Evolutionary conservation across 768 basidiomycete species (phyloP), one percentile per base, ranked within the genome.

Genomic region (Psilocybe cubensis): DNA sequence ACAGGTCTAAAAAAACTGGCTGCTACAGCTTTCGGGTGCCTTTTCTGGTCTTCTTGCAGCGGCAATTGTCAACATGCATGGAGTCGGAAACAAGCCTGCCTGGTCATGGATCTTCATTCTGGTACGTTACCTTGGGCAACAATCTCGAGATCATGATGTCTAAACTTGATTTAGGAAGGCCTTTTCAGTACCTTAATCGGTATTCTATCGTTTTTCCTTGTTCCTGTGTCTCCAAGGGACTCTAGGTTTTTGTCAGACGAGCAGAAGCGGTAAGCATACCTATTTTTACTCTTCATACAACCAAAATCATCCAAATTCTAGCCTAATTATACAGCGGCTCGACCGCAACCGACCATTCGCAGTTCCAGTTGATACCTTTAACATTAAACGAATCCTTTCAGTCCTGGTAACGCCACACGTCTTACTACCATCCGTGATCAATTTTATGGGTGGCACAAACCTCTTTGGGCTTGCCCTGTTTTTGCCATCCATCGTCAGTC

Each of bases 41-140:
- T 86, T 87, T 63, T 86, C 85, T 3, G 88, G 88, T 43, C 70
- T 89, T 6, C 75, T 90, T 3, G 87, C 87, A 1, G 74, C 83
- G 27, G 85, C 77, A 0, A 86, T 90, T 46, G 65, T 75, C 17
- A 70, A 83, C 8, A 82, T 90, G 76, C 66, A 85, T 45, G 83
- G 82, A 12, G 68, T 77, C 17, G 69, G 72, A 1, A 81, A 83
- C 4, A 77, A 71, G 50, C 74, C 80, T 2, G 87, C 82, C 0
- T 89, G 87, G 87, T 72, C 81, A 14, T 87, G 83, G 85, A 81
- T 85, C 56, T 83, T 84, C 61, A 83, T 84, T 38, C 27, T 84
- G 20, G 80, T 83, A 56, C n/a, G 63, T 42, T 28, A 28, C 10
- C 4, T 41, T 24, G 9, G 29, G 21, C 17, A 18, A 0, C 73